phyloP scores from a whole-genome alignment of 2,329 filamentous ascomycete genomes.

The Colletotrichum orbiculare region DNA sequence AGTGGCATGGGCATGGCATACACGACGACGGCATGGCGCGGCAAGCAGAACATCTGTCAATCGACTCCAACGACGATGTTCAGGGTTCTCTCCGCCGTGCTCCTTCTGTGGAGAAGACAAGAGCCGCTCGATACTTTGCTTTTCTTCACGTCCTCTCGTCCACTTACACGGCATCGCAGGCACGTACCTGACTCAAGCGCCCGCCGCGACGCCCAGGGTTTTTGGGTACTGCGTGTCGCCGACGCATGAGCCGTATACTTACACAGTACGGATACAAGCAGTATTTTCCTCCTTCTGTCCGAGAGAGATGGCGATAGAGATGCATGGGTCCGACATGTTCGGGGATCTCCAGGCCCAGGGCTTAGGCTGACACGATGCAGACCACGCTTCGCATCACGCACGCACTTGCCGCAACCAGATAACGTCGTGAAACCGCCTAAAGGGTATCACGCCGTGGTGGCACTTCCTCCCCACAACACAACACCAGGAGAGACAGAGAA shows the following conservation, averaged over 20 bases:
- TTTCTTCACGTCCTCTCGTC: background rate
- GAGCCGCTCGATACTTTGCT: constrained; percentile 23
- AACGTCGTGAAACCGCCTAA: constrained; percentile 19
- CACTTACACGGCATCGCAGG: constrained; percentile 23
- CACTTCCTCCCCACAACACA: too few species aligned
- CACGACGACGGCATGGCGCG: too few species aligned
- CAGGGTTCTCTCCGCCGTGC: background rate
- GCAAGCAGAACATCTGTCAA: too few species aligned
- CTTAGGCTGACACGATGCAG: background rate
- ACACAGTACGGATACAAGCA: too few species aligned
- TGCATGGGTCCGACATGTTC: background rate
- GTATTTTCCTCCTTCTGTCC: too few species aligned
- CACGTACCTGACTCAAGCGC: constrained; percentile 32
- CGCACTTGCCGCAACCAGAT: constrained; percentile 13
- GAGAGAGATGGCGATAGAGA: too few species aligned
- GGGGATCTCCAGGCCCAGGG: constrained; percentile 5
- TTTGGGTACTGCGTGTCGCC: too few species aligned
- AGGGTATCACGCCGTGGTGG: background rate
- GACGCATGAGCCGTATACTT: too few species aligned
- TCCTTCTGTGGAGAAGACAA: constrained; percentile 11
- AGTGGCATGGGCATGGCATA: too few species aligned
- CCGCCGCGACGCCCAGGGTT: constrained; percentile 5
- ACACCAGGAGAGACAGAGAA: too few species aligned
- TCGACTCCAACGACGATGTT: too few species aligned
- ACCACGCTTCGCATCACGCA: constrained; percentile 2